phyloP scores from a whole-genome alignment of 192 early-diverging fungal species.

The Glomus cerebriforme region DNA sequence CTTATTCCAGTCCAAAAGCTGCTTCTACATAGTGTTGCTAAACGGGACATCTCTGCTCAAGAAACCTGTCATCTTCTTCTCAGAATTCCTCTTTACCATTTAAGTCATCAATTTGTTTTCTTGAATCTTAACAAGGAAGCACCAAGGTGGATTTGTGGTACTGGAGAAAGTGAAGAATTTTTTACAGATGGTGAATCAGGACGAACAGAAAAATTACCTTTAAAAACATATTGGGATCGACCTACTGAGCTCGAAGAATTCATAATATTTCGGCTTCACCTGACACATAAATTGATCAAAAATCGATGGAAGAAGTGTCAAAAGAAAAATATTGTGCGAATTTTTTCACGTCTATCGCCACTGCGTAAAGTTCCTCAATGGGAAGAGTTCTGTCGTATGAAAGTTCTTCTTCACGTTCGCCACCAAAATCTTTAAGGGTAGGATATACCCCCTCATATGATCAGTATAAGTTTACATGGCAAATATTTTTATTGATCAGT shows the following conservation, averaged over 20 bases:
- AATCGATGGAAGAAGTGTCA: neutral
- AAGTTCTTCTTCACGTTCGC: constrained; percentile 2
- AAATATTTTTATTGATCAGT: too few relatives aligned
- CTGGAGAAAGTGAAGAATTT: too few relatives aligned
- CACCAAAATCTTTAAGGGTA: too few relatives aligned
- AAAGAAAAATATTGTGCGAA: too few relatives aligned
- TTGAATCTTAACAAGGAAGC: too few relatives aligned
- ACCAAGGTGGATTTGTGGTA: too few relatives aligned
- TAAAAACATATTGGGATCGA: neutral
- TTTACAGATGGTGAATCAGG: neutral
- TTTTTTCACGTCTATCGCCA: neutral
- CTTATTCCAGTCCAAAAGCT: neutral
- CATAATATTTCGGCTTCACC: neutral
- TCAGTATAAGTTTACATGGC: too few relatives aligned
- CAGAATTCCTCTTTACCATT: too few relatives aligned
- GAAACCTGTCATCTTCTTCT: too few relatives aligned
- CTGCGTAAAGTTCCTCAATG: neutral
- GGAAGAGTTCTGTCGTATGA: constrained; percentile 6
- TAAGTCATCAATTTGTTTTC: too few relatives aligned
- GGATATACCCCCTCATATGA: too few relatives aligned
- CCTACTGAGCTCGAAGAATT: constrained; percentile 3
- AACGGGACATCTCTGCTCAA: too few relatives aligned
- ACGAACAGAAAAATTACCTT: neutral
- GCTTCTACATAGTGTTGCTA: neutral
- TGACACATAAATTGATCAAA: neutral